Conservation (phyloP, 768 basidiomycete species). For the Pluteus cervinus region DNA sequence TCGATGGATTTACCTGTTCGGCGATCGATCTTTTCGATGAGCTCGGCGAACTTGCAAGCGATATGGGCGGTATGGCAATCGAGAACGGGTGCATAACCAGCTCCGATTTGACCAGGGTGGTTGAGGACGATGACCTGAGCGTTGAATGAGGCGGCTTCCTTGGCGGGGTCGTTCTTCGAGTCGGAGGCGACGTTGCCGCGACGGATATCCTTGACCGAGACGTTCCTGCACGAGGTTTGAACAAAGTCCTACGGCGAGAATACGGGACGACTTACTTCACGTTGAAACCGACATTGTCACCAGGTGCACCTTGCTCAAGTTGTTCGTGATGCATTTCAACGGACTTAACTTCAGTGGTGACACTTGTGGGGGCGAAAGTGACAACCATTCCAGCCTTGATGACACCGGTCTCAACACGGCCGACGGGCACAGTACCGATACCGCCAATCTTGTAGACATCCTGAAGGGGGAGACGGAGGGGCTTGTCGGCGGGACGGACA, state of each 20-base stretch:
- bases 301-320: conserved; percentile 88
- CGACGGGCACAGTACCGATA: conserved; percentile 99
- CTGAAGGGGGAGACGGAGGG: conserved; percentile 99
- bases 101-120: conserved; percentile 99
- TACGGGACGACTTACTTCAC: conserved; percentile 59
- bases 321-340: conserved; percentile 99
- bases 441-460: conserved; percentile 99
- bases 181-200: conserved; percentile 99
- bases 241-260: neutral
- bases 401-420: conserved; percentile 99
- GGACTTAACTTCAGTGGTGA: conserved; percentile 99
- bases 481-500: conserved; percentile 95
- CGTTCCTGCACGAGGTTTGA: conserved; percentile 62
- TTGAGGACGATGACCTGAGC: conserved; percentile 99
- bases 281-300: conserved; percentile 99
- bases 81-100: conserved; percentile 97
- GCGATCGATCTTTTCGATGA: conserved; percentile 99
- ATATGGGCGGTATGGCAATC: conserved; percentile 99
- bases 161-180: conserved; percentile 99
- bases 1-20: conserved; percentile 94
- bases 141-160: conserved; percentile 98
- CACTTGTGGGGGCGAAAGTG: conserved; percentile 92
- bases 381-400: conserved; percentile 99
- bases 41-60: conserved; percentile 98
- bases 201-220: conserved; percentile 99